Evolutionary conservation across 1,139 yeast genomes (phyloP), one percentile per base, ranked within the genome.

Genomic region (Hansenula sp.): DNA sequence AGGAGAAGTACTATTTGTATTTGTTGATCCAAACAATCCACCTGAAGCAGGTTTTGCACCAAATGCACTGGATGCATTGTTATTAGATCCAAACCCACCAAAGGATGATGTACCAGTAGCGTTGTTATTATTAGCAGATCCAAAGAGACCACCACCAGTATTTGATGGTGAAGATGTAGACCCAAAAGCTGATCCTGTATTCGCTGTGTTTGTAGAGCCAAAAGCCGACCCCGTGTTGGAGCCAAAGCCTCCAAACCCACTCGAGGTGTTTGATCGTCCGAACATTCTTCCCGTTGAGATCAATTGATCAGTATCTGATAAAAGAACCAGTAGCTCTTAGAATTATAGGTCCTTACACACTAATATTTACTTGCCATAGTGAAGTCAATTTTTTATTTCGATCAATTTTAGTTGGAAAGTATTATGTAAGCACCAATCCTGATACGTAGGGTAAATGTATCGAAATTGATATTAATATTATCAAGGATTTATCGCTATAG

Each of bases 181-280:
- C 16, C 63, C 63, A 46, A 57, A 68, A 33, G 45, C 50, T 11
- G 47, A 35, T 14, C 39, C 25, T 38, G 36, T 30, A 20, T 32
- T 38, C 6, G 13, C 17, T 37, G 34, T 30, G 24, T 32, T 38
- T 9, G 13, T 19, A 16, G 20, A 34, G 26, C 54, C 56, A 29
- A 50, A 51, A 2, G 51, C 40, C 14, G 56, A 43, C 26, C 49
- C 48, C 13, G 46, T 41, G 37, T 44, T 48, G 40, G 63, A 53
- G 17, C 82, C 83, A 60, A 79, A 79, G 25, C 83, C 83, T 30
- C 84, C 84, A 54, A 78, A 78, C 16, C 84, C 84, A 25, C 81
- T 70, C 16, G 62, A 60, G 11, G 63, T 55, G 42, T 55, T 56
- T 2, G 55, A 35, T 13, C 53, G 39, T 13, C 52, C 44, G 33